phyloP scores from a whole-genome alignment of 2,329 filamentous ascomycete species.

The Camptophora hylomeconis region DNA sequence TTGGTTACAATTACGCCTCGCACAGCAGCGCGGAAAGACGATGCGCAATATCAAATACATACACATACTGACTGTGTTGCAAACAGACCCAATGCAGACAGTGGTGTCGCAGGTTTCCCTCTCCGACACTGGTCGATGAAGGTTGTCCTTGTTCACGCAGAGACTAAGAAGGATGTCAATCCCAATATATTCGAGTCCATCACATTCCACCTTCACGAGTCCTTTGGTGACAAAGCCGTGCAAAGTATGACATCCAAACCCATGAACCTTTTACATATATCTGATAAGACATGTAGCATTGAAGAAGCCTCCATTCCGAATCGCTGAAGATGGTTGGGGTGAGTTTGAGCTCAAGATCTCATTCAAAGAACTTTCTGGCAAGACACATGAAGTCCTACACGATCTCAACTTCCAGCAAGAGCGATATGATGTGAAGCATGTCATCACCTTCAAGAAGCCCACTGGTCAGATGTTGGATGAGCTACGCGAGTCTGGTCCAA shows the following conservation, averaged over 20 bases:
- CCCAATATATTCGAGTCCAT: slow-evolving; percentile 85
- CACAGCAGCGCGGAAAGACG: too few relatives aligned
- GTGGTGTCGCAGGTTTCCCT: slow-evolving; percentile 74
- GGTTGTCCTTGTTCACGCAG: slow-evolving; percentile 52
- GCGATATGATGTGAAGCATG: slow-evolving; percentile 71
- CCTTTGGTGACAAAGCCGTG: slow-evolving; percentile 66
- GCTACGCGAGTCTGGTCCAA: slow-evolving; percentile 70
- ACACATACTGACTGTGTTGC: slow-evolving; percentile 2
- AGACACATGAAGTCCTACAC: slow-evolving; percentile 71
- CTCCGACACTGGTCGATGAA: slow-evolving; percentile 88
- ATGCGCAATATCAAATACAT: too few relatives aligned
- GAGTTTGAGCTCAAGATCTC: slow-evolving; percentile 93
- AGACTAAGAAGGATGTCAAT: slow-evolving; percentile 63
- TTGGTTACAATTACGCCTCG: slow-evolving; percentile 8
- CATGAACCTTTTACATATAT: too few relatives aligned
- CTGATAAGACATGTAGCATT: slow-evolving; percentile 43
- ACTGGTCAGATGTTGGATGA: slow-evolving; percentile 55
- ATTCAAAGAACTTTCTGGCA: slow-evolving; percentile 62
- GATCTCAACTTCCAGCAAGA: slow-evolving; percentile 82
- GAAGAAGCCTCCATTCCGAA: slow-evolving; percentile 73
- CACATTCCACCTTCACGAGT: slow-evolving; percentile 84
- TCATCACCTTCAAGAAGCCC: slow-evolving; percentile 80
- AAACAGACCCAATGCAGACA: slow-evolving; percentile 56
- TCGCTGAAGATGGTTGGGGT: slow-evolving; percentile 92
- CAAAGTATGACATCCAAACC: slow-evolving; percentile 52